Base-by-base conservation (phyloP, 2,329 filamentous ascomycete species). In the Ciborinia camelliae region DNA sequence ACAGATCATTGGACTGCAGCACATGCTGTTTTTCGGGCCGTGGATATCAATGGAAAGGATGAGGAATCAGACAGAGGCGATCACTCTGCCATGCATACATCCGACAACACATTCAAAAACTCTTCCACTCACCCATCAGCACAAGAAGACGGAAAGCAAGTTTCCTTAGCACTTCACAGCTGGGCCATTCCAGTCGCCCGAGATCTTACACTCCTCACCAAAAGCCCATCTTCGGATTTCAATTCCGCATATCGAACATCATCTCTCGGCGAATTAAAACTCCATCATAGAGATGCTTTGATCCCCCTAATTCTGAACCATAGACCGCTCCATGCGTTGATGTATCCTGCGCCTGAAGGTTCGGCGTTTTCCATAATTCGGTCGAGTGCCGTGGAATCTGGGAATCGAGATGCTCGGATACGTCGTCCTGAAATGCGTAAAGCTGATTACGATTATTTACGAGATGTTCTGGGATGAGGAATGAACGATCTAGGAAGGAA, bases 231-330 rank as follows among this genome's bases (percentile, higher is more conserved):
- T 8, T 53, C 51, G 6, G 51, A 53, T 53, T 32, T 37, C 4
- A 23, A 20, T 35, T 30, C 23, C 14, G 14, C 32, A 53, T 4
- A 37, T 3, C 51, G 9, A n/a, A 53, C 15, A 8, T 12, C 32
- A n/a, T 15, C 12, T 6, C n/a, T 32, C 28, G 28, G 14, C 18
- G 14, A 32, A 26, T 35, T 58, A 35, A 35, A 35, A 14, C 28
- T 58, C 18, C 55, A 58, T 18, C 55, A 58, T 47, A 28, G 41
- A 9, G 55, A 58, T 14, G 41, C 41, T 8, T 47, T 58, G 14
- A 47, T 58, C 23, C 55, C 55, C 14, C 20, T 58, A 8, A 58
- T 58, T 23, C 26, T 58, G 20, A 20, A 58, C 41, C 30, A 47
- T 20, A 58, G 14, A 7, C 55, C 55, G 15, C 20, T 58, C 32